Evolutionary conservation across 441 rosid genomes (phyloP), one percentile per base, ranked within the genome.

Genomic region (Croton setiger): DNA sequence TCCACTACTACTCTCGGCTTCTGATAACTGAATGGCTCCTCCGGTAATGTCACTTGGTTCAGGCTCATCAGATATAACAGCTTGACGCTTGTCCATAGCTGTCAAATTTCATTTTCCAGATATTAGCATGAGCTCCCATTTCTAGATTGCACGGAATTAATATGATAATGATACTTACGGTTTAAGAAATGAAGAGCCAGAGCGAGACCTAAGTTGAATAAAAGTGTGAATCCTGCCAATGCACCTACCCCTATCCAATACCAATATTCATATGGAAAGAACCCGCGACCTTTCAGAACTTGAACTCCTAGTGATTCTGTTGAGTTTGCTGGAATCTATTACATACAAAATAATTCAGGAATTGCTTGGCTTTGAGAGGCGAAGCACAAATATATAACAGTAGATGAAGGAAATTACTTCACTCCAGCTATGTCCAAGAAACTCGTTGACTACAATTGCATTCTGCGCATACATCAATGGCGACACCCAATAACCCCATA

Each of bases 401-500:
- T 7, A 11, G 67, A 63, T 55, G 0, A 15, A 36, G 64, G 54
- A 48, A 51, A 2, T 76, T 83, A 90, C 98, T 60, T 70, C 87
- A 14, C 74, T 80, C 98, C 98, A 92, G 39, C 85, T 83, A 36
- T 84, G 60, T 47, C 96, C 96, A 4, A 92, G 89, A 74, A 87
- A 92, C 75, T 90, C 98, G 51, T 92, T 92, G 61, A 81, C 87
- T 7, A 81, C 72, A 2, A 92, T 75, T 3, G 94, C 97, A 45
- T 86, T 85, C 74, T 92, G 96, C 41, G 79, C 94, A 31, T 92
- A 92, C 97, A 92, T 92, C 67, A 92, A 35, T 10, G 96, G 97
- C 5, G 96, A 92, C 48, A 71, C 35, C 96, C 94, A 92, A 72
- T 78, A 92, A 67, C 82, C 96, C 97, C 96, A 92, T 65, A 75